These are phyloP conservation scores for Gossypium davidsonii DNA, from an alignment of 441 rosid species.

Conservation along the genomic window DNA sequence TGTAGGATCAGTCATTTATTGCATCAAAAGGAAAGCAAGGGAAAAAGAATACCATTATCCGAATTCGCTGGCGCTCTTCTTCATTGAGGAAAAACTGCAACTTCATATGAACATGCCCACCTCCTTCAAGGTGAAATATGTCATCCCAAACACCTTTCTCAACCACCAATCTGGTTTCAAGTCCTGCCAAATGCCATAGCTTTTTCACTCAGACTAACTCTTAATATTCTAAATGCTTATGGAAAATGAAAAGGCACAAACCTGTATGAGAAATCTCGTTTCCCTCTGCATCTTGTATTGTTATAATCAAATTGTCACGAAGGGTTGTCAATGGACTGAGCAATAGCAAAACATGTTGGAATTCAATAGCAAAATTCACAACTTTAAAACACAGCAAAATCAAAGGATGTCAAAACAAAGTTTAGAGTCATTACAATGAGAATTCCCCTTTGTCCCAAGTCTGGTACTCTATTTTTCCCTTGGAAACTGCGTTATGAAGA, in stretches of 20 bases:
- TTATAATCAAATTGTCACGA: constrained; percentile 60
- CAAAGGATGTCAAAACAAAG: neutral
- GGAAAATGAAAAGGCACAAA: constrained; percentile 5
- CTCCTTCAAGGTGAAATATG: constrained; percentile 53
- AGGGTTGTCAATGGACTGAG: constrained; percentile 70
- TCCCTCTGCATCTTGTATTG: constrained; percentile 56
- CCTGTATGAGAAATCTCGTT: constrained; percentile 52
- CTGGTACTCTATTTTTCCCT: constrained; percentile 68
- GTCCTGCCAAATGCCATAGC: constrained; percentile 34
- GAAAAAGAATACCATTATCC: constrained; percentile 27
- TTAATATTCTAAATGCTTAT: neutral
- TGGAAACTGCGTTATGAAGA: constrained; percentile 50
- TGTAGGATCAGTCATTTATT: neutral
- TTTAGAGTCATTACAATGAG: constrained; percentile 52
- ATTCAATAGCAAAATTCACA: constrained; percentile 18
- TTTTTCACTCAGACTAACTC: constrained; percentile 4
- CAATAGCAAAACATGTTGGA: constrained; percentile 16
- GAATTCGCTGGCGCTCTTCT: constrained; percentile 66
- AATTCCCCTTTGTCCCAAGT: constrained; percentile 61
- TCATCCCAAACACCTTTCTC: constrained; percentile 81
- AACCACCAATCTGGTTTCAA: constrained; percentile 67
- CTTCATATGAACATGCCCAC: constrained; percentile 65
- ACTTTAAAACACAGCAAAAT: neutral
- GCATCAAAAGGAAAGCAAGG: neutral
- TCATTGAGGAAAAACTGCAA: constrained; percentile 78